Percentiles rank a stretch among this genome's conserved stretches.
phyloP scores from a whole-genome alignment of 2,329 filamentous ascomycete genomes.

The Aspergillus novoparasiticus region DNA sequence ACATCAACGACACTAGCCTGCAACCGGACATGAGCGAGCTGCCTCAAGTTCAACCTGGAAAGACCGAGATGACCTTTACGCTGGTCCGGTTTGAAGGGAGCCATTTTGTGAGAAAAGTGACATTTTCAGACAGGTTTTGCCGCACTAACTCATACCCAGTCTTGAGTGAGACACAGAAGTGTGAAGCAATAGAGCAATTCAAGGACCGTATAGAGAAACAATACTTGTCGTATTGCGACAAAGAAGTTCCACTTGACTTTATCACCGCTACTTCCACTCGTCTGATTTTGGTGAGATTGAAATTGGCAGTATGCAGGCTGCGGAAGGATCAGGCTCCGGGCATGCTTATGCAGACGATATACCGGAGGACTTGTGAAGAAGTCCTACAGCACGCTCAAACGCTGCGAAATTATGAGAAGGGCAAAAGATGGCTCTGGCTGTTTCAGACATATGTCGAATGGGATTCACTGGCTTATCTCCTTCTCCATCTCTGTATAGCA shows the following conservation, averaged over 20 bases:
- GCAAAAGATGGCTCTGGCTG: conserved; percentile 22
- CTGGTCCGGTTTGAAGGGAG: conserved; percentile 24
- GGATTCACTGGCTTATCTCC: conserved; percentile 21
- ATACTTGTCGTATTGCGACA: conserved; percentile 21
- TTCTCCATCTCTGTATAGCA: conserved; percentile 13
- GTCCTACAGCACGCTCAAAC: conserved; percentile 19
- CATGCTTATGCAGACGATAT: conserved; percentile 7
- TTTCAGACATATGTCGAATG: conserved; percentile 26
- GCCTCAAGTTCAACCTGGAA: conserved; percentile 2
- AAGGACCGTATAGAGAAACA: conserved; percentile 15
- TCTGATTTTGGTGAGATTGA: conserved; percentile 19
- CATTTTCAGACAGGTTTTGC: conserved; percentile 25
- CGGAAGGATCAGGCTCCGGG: not conserved
- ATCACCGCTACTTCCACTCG: conserved; percentile 16
- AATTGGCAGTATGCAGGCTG: conserved; percentile 16
- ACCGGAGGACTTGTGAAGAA: conserved; percentile 16
- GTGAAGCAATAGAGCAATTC: conserved; percentile 20
- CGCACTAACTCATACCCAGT: conserved; percentile 19
- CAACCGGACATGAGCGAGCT: conserved; percentile 14
- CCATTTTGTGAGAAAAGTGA: conserved; percentile 22
- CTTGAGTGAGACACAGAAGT: conserved; percentile 18
- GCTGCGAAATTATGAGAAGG: conserved; percentile 17
- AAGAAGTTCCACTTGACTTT: conserved; percentile 17
- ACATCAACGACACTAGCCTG: conserved; percentile 18
- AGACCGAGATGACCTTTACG: conserved; percentile 30